phyloP scores from a whole-genome alignment of 1,139 yeast genomes.

The Taiozyma onychis region DNA sequence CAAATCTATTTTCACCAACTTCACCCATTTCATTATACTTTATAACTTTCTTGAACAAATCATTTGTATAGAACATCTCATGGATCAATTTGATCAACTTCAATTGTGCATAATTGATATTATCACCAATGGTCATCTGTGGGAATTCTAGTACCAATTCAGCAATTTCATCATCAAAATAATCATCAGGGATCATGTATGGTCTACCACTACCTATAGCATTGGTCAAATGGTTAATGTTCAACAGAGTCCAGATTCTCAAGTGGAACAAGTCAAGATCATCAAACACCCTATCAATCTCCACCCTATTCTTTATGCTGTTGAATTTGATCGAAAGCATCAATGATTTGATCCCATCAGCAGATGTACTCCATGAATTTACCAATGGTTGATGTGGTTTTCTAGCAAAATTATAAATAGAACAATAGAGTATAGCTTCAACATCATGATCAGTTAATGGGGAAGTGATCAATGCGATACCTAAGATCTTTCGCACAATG shows the following conservation, averaged over 20 bases:
- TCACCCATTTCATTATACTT: slow-evolving; percentile 12
- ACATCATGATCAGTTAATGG: slow-evolving; percentile 50
- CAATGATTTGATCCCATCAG: slow-evolving; percentile 42
- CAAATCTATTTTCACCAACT: slow-evolving; percentile 9
- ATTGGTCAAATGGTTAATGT: slow-evolving; percentile 42
- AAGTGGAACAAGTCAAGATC: slow-evolving; percentile 41
- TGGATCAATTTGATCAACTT: slow-evolving; percentile 27
- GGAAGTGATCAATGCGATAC: slow-evolving; percentile 41
- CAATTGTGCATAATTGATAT: slow-evolving; percentile 41
- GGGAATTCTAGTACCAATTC: slow-evolving; percentile 38
- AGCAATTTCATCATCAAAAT: slow-evolving; percentile 29
- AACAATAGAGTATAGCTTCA: slow-evolving; percentile 47
- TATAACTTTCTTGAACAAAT: slow-evolving; percentile 14
- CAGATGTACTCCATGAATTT: slow-evolving; percentile 44
- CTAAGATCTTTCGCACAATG: slow-evolving; percentile 38
- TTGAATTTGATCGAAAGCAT: slow-evolving; percentile 38
- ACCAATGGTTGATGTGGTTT: slow-evolving; percentile 43
- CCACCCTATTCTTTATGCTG: slow-evolving; percentile 33
- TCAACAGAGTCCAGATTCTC: slow-evolving; percentile 43
- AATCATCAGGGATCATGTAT: slow-evolving; percentile 31
- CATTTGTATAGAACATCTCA: slow-evolving; percentile 16
- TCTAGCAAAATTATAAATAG: slow-evolving; percentile 45
- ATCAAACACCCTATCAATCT: slow-evolving; percentile 22
- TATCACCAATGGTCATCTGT: slow-evolving; percentile 42
- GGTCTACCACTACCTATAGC: slow-evolving; percentile 43